Base-by-base conservation (phyloP, 495 filamentous ascomycete genomes). In the Aspergillus taichungensis region DNA sequence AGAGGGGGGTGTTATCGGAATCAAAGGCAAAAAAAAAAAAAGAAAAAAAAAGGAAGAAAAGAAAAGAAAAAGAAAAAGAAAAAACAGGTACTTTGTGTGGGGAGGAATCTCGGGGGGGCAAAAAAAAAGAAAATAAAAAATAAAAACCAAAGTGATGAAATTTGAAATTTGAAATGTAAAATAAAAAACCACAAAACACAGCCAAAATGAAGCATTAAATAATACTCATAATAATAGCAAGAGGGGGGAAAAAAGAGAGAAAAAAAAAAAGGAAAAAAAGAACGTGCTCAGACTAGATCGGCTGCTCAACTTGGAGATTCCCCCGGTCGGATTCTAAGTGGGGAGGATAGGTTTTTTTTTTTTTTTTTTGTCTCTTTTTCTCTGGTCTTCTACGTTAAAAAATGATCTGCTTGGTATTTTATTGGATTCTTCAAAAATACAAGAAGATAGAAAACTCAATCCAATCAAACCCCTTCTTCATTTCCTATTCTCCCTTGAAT, bases 271-370 rank as follows among this genome's bases (percentile, higher is more conserved):
- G 47, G 50, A 48, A 45, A 43, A 59, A 53, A 56, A 49, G 49
- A 53, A 42, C 46, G 53, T 57, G 51, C 55, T 57, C 45, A 51
- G 51, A 38, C 40, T 40, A 49, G 50, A 57, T 54, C 54, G 54
- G 46, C 44, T 56, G 45, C 52, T 56, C 44, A 50, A 40, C 49
- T 55, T 52, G 51, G 47, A 43, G 44, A 49, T 53, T 51, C 36
- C 28, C 48, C 50, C 50, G 50, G 42, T 37, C 47, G 37, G 45
- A 47, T 40, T 46, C 12, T 30, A 34, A 45, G 47, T 51, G 47
- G 47, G 47, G 51, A 43, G 43, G 13, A 46, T 31, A 37, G 27
- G 31, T 46, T 29, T 50, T 42, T 41, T 40, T 13, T 32, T 42
- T 43, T 18, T 42, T 39, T 48, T 43, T 13, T 47, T 45, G 42